Evolutionary conservation across 352 stramenopile genomes (phyloP), one percentile per base, ranked within the genome.

Genomic region (Blastocystis sp.): DNA sequence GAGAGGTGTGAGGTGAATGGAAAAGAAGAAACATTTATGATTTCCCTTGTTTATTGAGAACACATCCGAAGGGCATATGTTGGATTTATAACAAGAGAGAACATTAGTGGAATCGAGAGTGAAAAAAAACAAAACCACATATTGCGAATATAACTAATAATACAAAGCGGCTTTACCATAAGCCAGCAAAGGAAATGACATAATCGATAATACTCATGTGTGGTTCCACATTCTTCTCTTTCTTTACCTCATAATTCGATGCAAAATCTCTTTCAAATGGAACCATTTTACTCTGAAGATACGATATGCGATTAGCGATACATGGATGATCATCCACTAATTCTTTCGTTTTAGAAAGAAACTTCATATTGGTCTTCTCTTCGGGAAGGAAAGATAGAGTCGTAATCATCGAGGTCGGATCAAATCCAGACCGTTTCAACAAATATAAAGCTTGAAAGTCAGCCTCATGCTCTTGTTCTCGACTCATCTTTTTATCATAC

Each of bases 341-440:
- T 30, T 85, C 73, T 55, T 68, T 85, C n/a, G 73, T 85, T n/a
- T 85, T 85, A 16, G 73, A 66, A n/a, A 85, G 43, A 65, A 85
- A n/a, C 26, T 85, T 55, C 9, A 66, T 66, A 68, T 85, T 37
- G 24, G 55, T 34, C 39, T 26, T 26, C 53, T 45, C 53, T 66
- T 85, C 73, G 2, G 73, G 73, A 1, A 85, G 56, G 53, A 85
- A 45, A 9, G 73, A 66, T n/a, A 85, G 56, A 6, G 73, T 85
- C 5, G 45, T 68, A 24, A 85, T 66, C 73, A 85, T 66, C 16
- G 18, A 54, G 9, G 50, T 66, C 16, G 73, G 73, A 13, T 85
- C 73, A 18, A 66, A 66, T 6, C 73, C 73, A 4, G 20, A 45
- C 24, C 73, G 73, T 45, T 85, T 85, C 73, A 85, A 45, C 54